Evolutionary conservation across 306 rosid genomes (phyloP).

Genomic region (Arachis hypogaea): DNA sequence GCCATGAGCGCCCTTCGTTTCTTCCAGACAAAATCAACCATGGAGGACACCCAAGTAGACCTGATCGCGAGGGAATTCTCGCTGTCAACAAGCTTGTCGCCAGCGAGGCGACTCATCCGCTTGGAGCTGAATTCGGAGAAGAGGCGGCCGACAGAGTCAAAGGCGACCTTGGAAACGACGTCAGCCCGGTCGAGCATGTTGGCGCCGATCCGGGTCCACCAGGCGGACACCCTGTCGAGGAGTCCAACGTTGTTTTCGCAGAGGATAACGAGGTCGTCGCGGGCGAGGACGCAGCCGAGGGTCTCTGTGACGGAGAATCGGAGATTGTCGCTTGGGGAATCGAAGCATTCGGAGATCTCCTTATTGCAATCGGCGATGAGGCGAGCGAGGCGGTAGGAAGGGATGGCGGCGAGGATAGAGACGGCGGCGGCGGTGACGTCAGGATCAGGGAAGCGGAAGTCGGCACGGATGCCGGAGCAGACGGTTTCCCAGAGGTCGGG

Average conservation of each 20-base stretch:
- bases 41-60: constrained; percentile 93
- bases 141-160: constrained; percentile 90
- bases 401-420: constrained; percentile 92
- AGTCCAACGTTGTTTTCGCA: constrained; percentile 89
- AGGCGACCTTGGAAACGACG: constrained; percentile 87
- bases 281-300: constrained; percentile 88
- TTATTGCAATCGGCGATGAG: constrained; percentile 81
- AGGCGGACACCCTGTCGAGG: constrained; percentile 76
- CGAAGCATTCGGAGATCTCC: constrained; percentile 83
- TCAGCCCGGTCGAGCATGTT: constrained; percentile 92
- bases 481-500: constrained; percentile 97
- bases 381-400: constrained; percentile 71
- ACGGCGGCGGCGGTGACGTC: constrained; percentile 96
- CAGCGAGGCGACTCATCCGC: constrained; percentile 91
- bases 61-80: constrained; percentile 92
- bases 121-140: constrained; percentile 92
- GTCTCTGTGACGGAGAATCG: constrained; percentile 90
- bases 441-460: constrained; percentile 93
- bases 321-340: constrained; percentile 76
- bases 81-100: constrained; percentile 91
- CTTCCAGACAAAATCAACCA: constrained; percentile 97
- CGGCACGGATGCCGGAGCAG: constrained; percentile 77
- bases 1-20: constrained; percentile 90
- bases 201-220: constrained; percentile 88
- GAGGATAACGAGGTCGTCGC: constrained; percentile 92